Evolutionary conservation across 306 rosid species (phyloP), one percentile per base, ranked within the genome.

Genomic region (Citrullus colocynthis): DNA sequence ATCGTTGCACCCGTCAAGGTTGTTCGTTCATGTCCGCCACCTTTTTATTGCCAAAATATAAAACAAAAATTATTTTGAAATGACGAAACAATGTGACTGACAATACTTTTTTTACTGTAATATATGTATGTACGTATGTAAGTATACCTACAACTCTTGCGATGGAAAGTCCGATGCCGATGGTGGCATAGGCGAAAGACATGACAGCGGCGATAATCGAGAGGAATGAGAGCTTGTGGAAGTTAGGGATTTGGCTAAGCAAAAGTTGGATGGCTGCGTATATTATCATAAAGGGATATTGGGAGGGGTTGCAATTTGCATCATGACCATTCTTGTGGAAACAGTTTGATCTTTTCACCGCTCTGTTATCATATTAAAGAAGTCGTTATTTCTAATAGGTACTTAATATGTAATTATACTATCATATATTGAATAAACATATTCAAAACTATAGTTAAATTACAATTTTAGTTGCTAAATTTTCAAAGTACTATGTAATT

Each of bases 151-250:
- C 76, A 37, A 86, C 83, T 89, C 86, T 92, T 24, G 97, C 97
- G 0, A 96, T 44, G 51, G 97, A 96, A 72, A 96, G 97, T 0
- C 92, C 99, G 0, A 96, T 88, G 17, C 99, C 99, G n/a, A 96
- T 96, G 55, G 91, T 82, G 1, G 99, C 88, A 56, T 96, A 96
- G 44, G 99, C 89, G 54, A 96, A 96, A 55, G 99, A 96, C 99
- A 95, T 95, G 24, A 95, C n/a, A 13, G 99, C 99, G n/a, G 99
- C 99, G 15, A 95, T 80, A 52, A 95, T 91, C 7, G 99, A 95
- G 65, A 95, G 98, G 92, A 92, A 95, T 1, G 97, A 92, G 74
- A 95, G 97, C 83, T 95, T 91, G 45, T 85, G 88, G 62, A 95
- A 92, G 84, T 95, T 87, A 0, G 90, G 98, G 48, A 95, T 92